Conservation (phyloP, 2,329 filamentous ascomycete species). For the Penicillium crustosum region DNA sequence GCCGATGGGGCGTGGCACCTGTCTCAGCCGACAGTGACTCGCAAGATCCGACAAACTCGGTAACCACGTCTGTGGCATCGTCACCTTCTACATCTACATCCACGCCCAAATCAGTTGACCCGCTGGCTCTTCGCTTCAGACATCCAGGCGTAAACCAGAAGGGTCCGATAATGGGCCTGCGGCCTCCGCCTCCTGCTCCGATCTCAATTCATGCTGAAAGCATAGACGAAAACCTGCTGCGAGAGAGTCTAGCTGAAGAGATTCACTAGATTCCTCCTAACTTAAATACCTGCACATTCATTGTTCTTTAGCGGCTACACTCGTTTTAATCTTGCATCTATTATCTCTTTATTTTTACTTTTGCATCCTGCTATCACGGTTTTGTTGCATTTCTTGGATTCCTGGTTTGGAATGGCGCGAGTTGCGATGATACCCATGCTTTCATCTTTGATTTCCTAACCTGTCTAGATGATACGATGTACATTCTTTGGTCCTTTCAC, state of each 20-base stretch:
- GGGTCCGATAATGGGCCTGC: conserved; percentile 71
- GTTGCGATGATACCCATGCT: conserved; percentile 12
- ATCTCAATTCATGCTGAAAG: conserved; percentile 58
- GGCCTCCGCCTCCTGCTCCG: conserved; percentile 56
- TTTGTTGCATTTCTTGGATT: conserved; percentile 12
- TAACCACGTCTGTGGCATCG: conserved; percentile 6
- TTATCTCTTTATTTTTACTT: not conserved
- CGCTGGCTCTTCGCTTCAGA: conserved; percentile 56
- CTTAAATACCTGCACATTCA: not conserved
- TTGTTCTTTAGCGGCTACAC: conserved; percentile 7
- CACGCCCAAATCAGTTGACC: conserved; percentile 65
- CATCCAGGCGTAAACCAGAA: conserved; percentile 75
- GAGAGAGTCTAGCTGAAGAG: conserved; percentile 57
- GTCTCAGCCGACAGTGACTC: conserved; percentile 16
- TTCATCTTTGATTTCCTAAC: not conserved
- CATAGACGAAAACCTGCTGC: conserved; percentile 61
- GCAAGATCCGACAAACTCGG: not conserved
- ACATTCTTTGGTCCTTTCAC: not conserved
- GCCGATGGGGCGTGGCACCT: conserved; percentile 61
- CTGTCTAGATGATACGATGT: not conserved
- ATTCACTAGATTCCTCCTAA: not conserved
- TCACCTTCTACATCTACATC: conserved; percentile 38
- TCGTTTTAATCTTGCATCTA: conserved; percentile 5
- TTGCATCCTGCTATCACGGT: not conserved
- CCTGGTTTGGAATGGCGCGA: conserved; percentile 7